Evolutionary conservation across 2,329 filamentous ascomycete species (phyloP), one percentile per base, ranked within the genome.

Genomic region (Verticillium isaacii): DNA sequence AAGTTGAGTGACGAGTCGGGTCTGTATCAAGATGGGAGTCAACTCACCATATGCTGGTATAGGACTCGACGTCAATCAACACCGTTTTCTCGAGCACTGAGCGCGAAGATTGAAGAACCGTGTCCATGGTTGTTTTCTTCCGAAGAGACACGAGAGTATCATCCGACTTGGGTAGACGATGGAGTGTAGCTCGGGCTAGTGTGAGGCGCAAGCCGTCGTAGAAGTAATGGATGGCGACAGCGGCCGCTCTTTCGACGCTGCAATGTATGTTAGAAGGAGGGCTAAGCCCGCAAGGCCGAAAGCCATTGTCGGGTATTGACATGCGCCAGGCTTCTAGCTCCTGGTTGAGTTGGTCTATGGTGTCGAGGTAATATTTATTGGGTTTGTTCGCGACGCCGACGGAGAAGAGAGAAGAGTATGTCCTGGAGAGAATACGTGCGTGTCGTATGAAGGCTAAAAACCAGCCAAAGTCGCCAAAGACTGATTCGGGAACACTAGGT

Each of bases 271-370:
- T 52, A 0, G 45, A 52, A 14, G 66, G 60, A 2, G 56, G 60
- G 5, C 61, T 54, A 4, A 52, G 23, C 1, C 60, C 65, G 1
- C 66, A 63, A 0, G 65, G 66, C 19, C 66, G 59, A 36, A 67
- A 65, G 8, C 66, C 58, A 0, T 57, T 63, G 17, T 63, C 63
- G 0, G 71, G 70, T 2, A 73, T 66, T 2, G 69, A 70, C 25
- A 65, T 56, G 0, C 72, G 65, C 72, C 72, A 74, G 1, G 62
- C 34, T 37, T 74, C 70, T 19, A 70, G 59, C 60, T 74, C 72
- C 2, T n/a, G 57, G 8, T 55, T 52, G 8, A 73, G 63, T 59
- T 71, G 68, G 12, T 70, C 65, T 15, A 73, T 70, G 0, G 65
- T 65, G 2, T 68, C 66, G 2, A 73, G 62, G 52, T 68, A 71